These are phyloP conservation scores for Geotrichum phurueaensis DNA, from an alignment of 1,139 yeast species.

Conservation along the genomic window DNA sequence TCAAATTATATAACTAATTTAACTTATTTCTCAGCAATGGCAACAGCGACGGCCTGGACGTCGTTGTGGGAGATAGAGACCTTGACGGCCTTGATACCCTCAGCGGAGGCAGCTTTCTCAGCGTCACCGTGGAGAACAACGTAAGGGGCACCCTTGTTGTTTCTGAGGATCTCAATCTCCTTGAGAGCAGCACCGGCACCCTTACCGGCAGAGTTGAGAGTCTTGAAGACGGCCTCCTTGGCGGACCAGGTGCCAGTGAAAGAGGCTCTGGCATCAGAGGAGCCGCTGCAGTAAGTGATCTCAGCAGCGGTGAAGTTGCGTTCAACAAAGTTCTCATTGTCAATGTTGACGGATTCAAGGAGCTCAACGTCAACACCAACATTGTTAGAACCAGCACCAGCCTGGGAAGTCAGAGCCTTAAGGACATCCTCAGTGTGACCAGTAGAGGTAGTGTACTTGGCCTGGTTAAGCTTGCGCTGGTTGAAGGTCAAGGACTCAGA, in stretches of 20 bases:
- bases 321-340: constrained; percentile 81
- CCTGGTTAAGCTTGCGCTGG: constrained; percentile 35
- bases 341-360: constrained; percentile 69
- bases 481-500: constrained; percentile 47
- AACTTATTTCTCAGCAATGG: constrained; percentile 54
- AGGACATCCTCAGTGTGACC: constrained; percentile 41
- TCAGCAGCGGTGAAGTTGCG: constrained; percentile 85
- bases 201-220: constrained; percentile 78
- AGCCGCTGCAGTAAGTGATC: constrained; percentile 60
- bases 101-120: constrained; percentile 58
- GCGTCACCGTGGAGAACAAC: constrained; percentile 78
- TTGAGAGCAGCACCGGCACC: constrained; percentile 94
- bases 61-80: constrained; percentile 96
- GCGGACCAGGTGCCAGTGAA: constrained; percentile 99
- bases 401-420: constrained; percentile 39
- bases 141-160: constrained; percentile 71
- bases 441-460: constrained; percentile 33
- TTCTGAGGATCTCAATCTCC: constrained; percentile 83
- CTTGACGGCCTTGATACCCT: constrained; percentile 65
- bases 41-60: constrained; percentile 96
- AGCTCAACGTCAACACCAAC: constrained; percentile 98
- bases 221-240: constrained; percentile 97
- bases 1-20: neutral
- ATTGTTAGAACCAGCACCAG: constrained; percentile 52
- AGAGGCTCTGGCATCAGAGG: constrained; percentile 76